Evolutionary conservation across 352 stramenopile species (phyloP).

Genomic region (Peronospora farinosa): DNA sequence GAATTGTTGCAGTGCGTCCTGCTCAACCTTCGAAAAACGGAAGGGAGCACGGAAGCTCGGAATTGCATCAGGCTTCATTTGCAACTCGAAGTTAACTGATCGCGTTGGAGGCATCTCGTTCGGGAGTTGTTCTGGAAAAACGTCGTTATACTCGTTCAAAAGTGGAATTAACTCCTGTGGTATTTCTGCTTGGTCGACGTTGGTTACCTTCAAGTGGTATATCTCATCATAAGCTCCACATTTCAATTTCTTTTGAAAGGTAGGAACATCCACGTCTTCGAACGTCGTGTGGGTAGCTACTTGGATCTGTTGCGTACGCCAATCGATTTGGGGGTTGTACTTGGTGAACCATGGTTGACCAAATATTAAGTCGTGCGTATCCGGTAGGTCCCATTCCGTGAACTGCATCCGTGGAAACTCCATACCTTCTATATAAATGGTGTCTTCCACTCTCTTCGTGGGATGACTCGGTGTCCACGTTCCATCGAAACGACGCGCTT

Average conservation of each 20-base stretch:
- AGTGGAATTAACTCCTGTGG: conserved; percentile 1
- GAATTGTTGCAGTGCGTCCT: conserved; percentile 11
- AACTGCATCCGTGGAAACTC: conserved; percentile 9
- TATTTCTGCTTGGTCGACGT: background rate
- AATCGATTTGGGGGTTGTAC: conserved; percentile 8
- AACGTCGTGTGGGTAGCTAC: conserved; percentile 1
- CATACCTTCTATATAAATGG: conserved; percentile 9
- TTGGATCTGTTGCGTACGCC: conserved; percentile 7
- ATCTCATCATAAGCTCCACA: conserved; percentile 5
- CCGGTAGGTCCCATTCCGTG: conserved; percentile 9
- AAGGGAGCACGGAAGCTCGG: conserved; percentile 12
- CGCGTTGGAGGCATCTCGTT: conserved; percentile 9
- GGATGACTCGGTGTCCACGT: conserved; percentile 3
- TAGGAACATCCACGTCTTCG: conserved; percentile 6
- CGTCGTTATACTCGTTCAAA: conserved; percentile 4
- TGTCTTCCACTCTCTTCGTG: conserved; percentile 11
- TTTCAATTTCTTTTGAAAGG: conserved; percentile 2
- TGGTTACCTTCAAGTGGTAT: conserved; percentile 11
- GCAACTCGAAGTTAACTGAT: conserved; percentile 17
- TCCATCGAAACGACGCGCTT: conserved; percentile 6
- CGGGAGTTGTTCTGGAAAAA: conserved; percentile 14
- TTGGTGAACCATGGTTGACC: conserved; percentile 14
- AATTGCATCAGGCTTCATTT: conserved; percentile 18
- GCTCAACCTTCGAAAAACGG: conserved; percentile 3
- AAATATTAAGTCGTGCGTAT: conserved; percentile 16